Evolutionary conservation across 2,329 filamentous ascomycete species (phyloP).

Genomic region (Leptoxyphium fumago): DNA sequence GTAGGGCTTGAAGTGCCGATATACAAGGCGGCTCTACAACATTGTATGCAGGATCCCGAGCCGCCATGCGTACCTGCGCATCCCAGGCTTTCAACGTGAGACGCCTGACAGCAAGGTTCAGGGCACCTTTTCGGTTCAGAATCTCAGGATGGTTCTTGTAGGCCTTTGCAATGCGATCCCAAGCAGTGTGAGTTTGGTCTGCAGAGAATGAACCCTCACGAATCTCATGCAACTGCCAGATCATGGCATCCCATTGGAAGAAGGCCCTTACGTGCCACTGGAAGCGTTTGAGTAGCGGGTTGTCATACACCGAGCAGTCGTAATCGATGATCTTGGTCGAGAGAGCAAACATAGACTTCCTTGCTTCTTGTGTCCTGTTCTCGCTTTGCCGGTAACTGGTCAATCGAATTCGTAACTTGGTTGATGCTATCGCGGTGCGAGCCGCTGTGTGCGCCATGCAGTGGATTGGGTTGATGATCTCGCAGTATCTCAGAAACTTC

Average conservation of each 20-base stretch:
- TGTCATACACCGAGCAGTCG: conserved; percentile 26
- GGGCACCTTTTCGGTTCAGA: conserved; percentile 21
- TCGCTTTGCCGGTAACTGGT: conserved; percentile 21
- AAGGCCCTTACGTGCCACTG: conserved; percentile 40
- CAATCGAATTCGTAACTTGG: conserved; percentile 32
- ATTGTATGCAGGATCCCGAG: background rate
- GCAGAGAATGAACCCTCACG: conserved; percentile 9
- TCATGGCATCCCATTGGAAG: conserved; percentile 29
- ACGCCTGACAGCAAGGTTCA: conserved; percentile 29
- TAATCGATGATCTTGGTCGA: conserved; percentile 27
- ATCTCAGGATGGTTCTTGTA: conserved; percentile 30
- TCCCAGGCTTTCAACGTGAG: conserved; percentile 33
- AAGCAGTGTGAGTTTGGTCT: conserved; percentile 23
- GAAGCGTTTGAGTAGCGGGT: conserved; percentile 29
- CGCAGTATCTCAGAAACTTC: conserved; percentile 31
- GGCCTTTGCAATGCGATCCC: conserved; percentile 30
- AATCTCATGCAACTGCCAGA: conserved; percentile 23
- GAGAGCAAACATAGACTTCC: conserved; percentile 25
- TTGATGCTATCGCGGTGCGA: conserved; percentile 27
- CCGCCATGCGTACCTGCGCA: conserved; percentile 4
- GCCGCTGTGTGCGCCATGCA: conserved; percentile 31
- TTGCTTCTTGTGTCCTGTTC: conserved; percentile 19
- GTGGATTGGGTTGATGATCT: conserved; percentile 28
- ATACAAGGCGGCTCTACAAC: background rate
- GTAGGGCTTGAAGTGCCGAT: background rate